These are phyloP conservation scores for Phytophthora hybrid DNA, from an alignment of 352 stramenopile genomes.

Conservation along the genomic window DNA sequence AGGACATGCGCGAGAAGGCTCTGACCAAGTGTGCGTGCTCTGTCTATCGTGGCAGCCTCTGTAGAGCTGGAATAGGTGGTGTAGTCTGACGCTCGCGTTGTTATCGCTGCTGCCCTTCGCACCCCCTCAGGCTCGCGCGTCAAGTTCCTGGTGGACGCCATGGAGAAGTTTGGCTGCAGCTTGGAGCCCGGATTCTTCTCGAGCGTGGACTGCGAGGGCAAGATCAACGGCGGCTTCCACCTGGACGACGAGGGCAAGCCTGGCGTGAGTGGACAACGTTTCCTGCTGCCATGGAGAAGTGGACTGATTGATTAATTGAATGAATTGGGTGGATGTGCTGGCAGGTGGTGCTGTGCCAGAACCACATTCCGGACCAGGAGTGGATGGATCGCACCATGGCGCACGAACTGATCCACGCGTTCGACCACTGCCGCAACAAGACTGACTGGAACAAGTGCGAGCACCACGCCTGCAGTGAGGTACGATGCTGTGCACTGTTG, in stretches of 20 bases:
- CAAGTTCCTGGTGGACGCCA: slow-evolving; percentile 82
- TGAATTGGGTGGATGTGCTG: neutral
- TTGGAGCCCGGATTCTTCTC: slow-evolving; percentile 79
- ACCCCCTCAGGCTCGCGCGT: slow-evolving; percentile 69
- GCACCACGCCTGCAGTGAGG: slow-evolving; percentile 94
- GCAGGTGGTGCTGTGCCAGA: slow-evolving; percentile 89
- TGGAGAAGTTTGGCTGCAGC: slow-evolving; percentile 90
- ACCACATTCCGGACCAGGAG: slow-evolving; percentile 92
- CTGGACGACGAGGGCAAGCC: slow-evolving; percentile 79
- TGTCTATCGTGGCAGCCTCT: neutral
- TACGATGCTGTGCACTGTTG: slow-evolving; percentile 19
- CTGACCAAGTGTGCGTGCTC: slow-evolving; percentile 71
- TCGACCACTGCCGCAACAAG: slow-evolving; percentile 93
- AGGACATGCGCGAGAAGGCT: slow-evolving; percentile 74
- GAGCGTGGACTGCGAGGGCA: slow-evolving; percentile 82
- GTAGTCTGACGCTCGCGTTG: neutral
- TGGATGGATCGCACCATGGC: slow-evolving; percentile 93
- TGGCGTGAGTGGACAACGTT: slow-evolving; percentile 44
- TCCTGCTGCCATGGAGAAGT: neutral
- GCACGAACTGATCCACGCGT: slow-evolving; percentile 95
- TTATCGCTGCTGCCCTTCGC: neutral
- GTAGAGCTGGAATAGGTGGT: neutral
- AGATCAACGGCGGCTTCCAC: slow-evolving; percentile 90
- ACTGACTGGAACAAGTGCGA: slow-evolving; percentile 94
- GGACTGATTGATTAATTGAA: neutral